Evolutionary conservation across 345 rosid species (phyloP).

Genomic region (Arabidopsis thaliana): DNA sequence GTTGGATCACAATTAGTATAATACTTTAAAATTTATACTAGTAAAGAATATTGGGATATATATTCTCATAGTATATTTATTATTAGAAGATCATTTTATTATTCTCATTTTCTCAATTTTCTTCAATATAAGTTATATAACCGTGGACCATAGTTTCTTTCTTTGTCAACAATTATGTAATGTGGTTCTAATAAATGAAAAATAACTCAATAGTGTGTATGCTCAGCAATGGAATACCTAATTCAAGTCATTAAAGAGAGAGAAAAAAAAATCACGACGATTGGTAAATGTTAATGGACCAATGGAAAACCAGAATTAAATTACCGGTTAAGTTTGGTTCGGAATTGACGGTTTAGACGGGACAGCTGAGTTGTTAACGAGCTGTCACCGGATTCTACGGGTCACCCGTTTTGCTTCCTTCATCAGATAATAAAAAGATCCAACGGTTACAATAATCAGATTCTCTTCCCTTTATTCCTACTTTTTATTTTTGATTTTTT

Average conservation of each 20-base stretch:
- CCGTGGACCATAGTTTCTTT: neutral
- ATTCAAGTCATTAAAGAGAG: neutral
- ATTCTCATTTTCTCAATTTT: neutral
- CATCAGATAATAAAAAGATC: slow-evolving; percentile 23
- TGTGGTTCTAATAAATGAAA: neutral
- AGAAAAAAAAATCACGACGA: neutral
- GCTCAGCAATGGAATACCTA: too few relatives aligned
- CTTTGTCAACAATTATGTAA: neutral
- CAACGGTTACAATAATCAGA: slow-evolving; percentile 41
- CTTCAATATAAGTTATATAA: neutral
- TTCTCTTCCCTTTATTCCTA: slow-evolving; percentile 13
- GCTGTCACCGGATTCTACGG: slow-evolving; percentile 34
- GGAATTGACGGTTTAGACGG: slow-evolving; percentile 31
- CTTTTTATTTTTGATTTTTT: neutral
- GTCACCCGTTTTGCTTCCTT: slow-evolving; percentile 32
- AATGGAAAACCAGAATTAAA: neutral
- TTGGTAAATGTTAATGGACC: slow-evolving; percentile 5
- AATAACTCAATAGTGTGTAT: neutral
- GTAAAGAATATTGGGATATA: neutral
- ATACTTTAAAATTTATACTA: neutral
- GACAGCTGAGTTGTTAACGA: slow-evolving; percentile 21
- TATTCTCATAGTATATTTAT: neutral
- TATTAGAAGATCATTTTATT: neutral
- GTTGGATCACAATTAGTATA: neutral
- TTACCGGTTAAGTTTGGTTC: slow-evolving; percentile 32